Base-by-base conservation (phyloP, 2,329 filamentous ascomycete species). In the Xylariales sp. region DNA sequence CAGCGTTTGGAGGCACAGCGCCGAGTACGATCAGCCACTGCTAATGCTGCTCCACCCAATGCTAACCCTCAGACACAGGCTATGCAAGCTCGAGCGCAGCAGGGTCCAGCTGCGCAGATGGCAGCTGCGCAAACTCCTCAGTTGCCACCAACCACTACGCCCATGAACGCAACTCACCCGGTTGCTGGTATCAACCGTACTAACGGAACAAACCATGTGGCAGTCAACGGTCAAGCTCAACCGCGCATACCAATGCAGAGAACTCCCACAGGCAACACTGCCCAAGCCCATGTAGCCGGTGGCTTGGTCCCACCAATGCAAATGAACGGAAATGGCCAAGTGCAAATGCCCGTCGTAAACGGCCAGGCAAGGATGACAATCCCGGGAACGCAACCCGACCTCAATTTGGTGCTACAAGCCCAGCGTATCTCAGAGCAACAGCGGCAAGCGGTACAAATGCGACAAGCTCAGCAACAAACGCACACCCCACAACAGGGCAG, bases 381-480 rank as follows among this genome's bases (percentile, higher is more conserved):
- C 48, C 21, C 48, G 14, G n/a, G n/a, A n/a, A 60, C 65, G 6
- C 63, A 62, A 29, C 55, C 76, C 3, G 75, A 81, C 42, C 63
- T 75, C 18, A 70, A 70, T 38, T 59, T 81, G 32, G 69, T 81
- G 48, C 65, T 83, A 49, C 81, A 84, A 51, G 76, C 81, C 13
- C 78, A 81, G 38, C 76, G 78, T 29, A 78, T 86, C 29, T 72
- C 83, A 10, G 80, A 85, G 50, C 77, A 81, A 50, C 79, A 83
- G 50, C 69, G 76, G 12, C 69, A 64, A 27, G 67, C 66, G 11
- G 66, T 72, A 4, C 68, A 74, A 43, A 62, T 69, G 50, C 70
- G 72, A 20, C 54, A 55, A 34, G 58, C 57, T n/a, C 56, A 56
- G 14, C 60, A 60, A 23, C 63, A 66, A 28, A 33, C 29, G 6